phyloP scores from a whole-genome alignment of 345 rosid genomes.

The Syzygium aqueum region DNA sequence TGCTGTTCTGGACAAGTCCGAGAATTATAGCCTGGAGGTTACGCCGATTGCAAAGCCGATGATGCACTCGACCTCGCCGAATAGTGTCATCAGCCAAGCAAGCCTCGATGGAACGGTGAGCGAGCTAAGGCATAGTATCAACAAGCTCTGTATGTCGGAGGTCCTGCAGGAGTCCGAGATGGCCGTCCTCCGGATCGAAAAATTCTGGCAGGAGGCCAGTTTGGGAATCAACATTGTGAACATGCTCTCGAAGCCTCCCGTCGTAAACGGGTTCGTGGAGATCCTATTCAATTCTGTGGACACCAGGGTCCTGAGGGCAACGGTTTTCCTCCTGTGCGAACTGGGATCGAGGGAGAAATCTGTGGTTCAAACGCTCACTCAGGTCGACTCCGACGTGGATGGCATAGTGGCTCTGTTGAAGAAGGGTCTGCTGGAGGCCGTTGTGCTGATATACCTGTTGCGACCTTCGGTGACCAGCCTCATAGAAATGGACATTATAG shows the following conservation, averaged over 20 bases:
- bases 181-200: slow-evolving; percentile 52
- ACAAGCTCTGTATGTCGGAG: slow-evolving; percentile 52
- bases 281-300: slow-evolving; percentile 58
- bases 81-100: slow-evolving; percentile 43
- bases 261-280: slow-evolving; percentile 59
- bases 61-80: slow-evolving; percentile 34
- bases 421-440: slow-evolving; percentile 56
- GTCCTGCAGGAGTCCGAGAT: slow-evolving; percentile 44
- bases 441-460: slow-evolving; percentile 42
- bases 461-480: slow-evolving; percentile 32
- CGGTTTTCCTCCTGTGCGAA: slow-evolving; percentile 50
- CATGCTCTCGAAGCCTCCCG: slow-evolving; percentile 51
- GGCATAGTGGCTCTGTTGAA: slow-evolving; percentile 52
- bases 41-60: slow-evolving; percentile 6
- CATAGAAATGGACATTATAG: slow-evolving; percentile 42
- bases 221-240: slow-evolving; percentile 27
- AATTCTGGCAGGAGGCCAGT: slow-evolving; percentile 38
- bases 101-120: slow-evolving; percentile 30
- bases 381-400: slow-evolving; percentile 58
- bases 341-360: slow-evolving; percentile 58
- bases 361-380: slow-evolving; percentile 51
- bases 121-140: slow-evolving; percentile 40
- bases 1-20: slow-evolving; percentile 4
- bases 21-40: slow-evolving; percentile 5
- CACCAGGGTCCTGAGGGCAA: slow-evolving; percentile 34